phyloP scores from a whole-genome alignment of 2,329 filamentous ascomycete species.

The Diaporthe capsici region DNA sequence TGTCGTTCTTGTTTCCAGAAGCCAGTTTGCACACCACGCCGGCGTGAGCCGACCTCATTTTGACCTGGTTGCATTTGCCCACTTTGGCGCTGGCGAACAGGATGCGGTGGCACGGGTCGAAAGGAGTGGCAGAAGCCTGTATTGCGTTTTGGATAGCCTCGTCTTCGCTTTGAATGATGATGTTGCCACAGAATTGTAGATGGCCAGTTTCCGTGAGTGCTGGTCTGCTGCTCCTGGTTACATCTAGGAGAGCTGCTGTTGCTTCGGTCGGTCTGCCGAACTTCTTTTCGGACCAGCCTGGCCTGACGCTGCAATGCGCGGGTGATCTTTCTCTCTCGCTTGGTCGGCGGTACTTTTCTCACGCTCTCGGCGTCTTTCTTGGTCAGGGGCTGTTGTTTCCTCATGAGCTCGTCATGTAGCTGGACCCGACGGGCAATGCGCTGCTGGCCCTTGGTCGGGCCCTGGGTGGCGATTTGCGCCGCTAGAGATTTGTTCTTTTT shows the following conservation, averaged over 20 bases:
- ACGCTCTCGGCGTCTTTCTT: neutral
- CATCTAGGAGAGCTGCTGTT: neutral
- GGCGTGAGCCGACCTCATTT: neutral
- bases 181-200: neutral
- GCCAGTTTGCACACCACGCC: neutral
- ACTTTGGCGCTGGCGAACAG: constrained; percentile 1
- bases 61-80: neutral
- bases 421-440: constrained; percentile 14
- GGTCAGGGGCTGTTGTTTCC: neutral
- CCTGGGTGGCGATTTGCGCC: neutral
- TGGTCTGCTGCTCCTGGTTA: neutral
- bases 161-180: neutral
- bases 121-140: neutral
- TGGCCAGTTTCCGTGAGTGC: neutral
- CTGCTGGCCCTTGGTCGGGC: neutral
- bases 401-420: neutral
- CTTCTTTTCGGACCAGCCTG: neutral
- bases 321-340: neutral
- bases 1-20: neutral
- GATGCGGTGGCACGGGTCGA: neutral
- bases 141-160: neutral
- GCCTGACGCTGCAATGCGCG: neutral
- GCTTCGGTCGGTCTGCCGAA: neutral
- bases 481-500: neutral
- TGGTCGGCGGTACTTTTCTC: neutral